Conservation (phyloP, 139 green algal genomes). For the Tetraselmis chui region DNA sequence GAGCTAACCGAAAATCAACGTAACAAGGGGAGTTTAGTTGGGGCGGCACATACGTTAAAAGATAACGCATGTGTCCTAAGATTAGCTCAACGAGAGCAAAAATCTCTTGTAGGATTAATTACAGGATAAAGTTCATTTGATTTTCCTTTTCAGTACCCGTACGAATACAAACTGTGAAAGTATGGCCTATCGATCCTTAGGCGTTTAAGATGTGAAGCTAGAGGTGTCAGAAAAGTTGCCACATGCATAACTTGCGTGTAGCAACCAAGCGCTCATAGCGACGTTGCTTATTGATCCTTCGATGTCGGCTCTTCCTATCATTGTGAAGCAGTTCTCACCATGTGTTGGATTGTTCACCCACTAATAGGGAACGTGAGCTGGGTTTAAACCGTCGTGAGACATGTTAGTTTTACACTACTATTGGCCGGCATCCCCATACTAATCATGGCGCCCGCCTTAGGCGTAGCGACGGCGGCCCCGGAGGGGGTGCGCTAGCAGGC, state of each 20-base stretch:
- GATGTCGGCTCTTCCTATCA: conserved; percentile 61
- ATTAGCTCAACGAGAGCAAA: conserved; percentile 91
- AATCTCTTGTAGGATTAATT: conserved; percentile 91
- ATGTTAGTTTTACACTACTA: no score
- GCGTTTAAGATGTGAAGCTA: no score
- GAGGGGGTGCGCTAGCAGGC: no score
- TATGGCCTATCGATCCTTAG: no score
- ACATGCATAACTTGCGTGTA: conserved; percentile 89
- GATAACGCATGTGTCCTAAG: no score
- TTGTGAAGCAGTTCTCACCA: conserved; percentile 60
- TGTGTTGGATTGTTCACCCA: conserved; percentile 74
- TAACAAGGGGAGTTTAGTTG: conserved; percentile 88
- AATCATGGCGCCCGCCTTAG: no score
- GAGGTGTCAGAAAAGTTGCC: conserved; percentile 88
- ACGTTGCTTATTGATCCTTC: conserved; percentile 61
- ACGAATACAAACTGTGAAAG: no score
- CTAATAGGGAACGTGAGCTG: conserved; percentile 76
- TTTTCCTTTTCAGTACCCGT: conserved; percentile 96
- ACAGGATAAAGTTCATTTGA: conserved; percentile 94
- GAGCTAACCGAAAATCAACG: conserved; percentile 83
- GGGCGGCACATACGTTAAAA: no score
- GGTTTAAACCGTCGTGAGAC: conserved; percentile 63
- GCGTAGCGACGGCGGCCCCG: no score
- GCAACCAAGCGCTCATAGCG: conserved; percentile 77
- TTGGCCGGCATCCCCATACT: no score